Evolutionary conservation across 2,329 filamentous ascomycete species (phyloP).

Genomic region (Colletotrichum caudatum): DNA sequence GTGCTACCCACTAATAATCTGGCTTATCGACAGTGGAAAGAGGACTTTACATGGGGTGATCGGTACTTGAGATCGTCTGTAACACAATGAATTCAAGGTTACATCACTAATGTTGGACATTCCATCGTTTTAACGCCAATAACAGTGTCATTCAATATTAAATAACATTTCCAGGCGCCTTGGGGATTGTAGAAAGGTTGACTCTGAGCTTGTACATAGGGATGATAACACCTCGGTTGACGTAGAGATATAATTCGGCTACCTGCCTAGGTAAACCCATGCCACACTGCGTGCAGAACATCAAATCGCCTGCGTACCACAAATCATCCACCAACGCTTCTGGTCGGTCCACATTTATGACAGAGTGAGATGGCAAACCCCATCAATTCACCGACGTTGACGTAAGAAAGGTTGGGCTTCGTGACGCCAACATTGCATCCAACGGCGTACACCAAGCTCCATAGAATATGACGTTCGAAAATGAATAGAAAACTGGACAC

Average conservation of each 20-base stretch:
- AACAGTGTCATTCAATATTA: neutral
- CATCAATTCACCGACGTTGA: slow-evolving; percentile 13
- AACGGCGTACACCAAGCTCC: neutral
- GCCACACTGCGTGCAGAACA: neutral
- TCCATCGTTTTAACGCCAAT: neutral
- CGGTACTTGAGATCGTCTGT: neutral
- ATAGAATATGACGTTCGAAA: neutral
- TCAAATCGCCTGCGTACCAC: neutral
- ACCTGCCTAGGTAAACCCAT: neutral
- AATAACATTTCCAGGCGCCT: neutral
- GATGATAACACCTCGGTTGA: neutral
- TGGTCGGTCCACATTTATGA: slow-evolving; percentile 34
- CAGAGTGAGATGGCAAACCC: neutral
- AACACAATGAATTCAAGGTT: neutral
- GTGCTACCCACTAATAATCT: neutral
- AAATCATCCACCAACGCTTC: neutral
- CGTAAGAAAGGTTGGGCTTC: slow-evolving; percentile 23
- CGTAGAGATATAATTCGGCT: neutral
- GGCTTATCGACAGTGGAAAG: neutral
- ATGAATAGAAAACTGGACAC: neutral
- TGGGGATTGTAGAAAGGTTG: neutral
- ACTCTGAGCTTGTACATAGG: neutral
- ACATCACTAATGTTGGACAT: neutral
- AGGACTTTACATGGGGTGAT: neutral
- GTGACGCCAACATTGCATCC: slow-evolving; percentile 5